Evolutionary conservation across 176 grass and related monocot species (phyloP), one percentile per base, ranked within the genome.

Genomic region (Avena atlantica): DNA sequence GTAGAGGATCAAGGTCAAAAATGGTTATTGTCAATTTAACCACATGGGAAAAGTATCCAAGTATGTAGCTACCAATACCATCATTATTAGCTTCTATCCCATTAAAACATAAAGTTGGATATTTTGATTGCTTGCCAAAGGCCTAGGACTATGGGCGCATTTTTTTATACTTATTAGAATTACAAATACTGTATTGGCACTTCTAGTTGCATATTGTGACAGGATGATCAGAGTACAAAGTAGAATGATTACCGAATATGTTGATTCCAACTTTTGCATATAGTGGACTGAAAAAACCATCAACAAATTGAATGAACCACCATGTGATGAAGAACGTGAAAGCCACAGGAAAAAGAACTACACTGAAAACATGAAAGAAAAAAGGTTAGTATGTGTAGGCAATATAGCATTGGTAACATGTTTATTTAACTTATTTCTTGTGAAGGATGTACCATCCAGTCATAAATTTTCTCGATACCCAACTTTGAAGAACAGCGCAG

Each of bases 281-380:
- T 52, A 99, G 23, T 87, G 97, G 97, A 88, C 97, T 99, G 79
- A 99, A 99, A 86, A 99, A 99, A 19, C 97, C 92, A 89, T 99
- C 97, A 81, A 99, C 92, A 90, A 99, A 99, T 71, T 95, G 92
- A 92, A 99, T 93, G 82, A 99, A 99, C 97, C 97, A 99, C 97
- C 94, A 99, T 66, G 97, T 99, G 68, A 99, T 90, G 89, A 97
- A 99, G 89, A 99, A 99, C 2, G 97, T 99, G 66, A 99, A 60
- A 31, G 97, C 97, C 76, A 99, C 97, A 83, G 97, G 97, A 65
- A 99, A 99, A 78, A 99, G 90, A 77, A 99, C 97, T 64, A 99
- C 92, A 49, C 97, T 99, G 60, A 94, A 92, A 82, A 82, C 23
- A 72, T 31, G 70, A 48, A 17, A 60, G 60, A 36, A 12, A 70